Evolutionary conservation across 2,329 filamentous ascomycete species (phyloP), one percentile per base, ranked within the genome.

Genomic region (Verticillium nubilum): DNA sequence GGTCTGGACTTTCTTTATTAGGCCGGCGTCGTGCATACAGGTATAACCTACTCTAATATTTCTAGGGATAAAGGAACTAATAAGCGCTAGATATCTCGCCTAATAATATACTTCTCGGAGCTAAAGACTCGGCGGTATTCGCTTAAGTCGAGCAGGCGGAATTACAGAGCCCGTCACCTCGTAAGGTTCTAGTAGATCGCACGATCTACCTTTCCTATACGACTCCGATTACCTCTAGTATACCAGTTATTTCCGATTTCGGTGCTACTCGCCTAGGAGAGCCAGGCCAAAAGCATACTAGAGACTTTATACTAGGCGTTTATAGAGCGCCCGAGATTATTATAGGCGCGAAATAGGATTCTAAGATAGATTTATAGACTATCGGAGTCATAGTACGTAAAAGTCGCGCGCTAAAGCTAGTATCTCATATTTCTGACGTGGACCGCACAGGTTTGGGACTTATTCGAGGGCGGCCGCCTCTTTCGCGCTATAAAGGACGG

Each of bases 271-370:
- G 62, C 23, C 57, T 69, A 15, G 67, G 69, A 17, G 62, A 69
- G 3, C 33, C 33, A 5, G 33, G 33, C 10, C 59, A 67, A 5
- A 64, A 29, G 23, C 62, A 68, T 58, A 19, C n/a, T 10, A 68
- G 68, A 5, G 65, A 70, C 57, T 66, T 72, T 25, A 72, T 73
- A 68, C 72, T 70, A 2, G 65, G 63, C 27, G 57, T 72, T 13
- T 74, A 74, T 59, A 62, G 72, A 37, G 71, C 70, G 3, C 72
- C 71, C 15, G 72, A 74, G 59, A 65, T 74, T 2, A 69, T 74
- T 17, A 31, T 74, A 12, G 68, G 67, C 17, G 69, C 73, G 62
- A 63, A 71, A 27, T 74, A 72, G 72, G 63, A 64, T n/a, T 67
- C 66, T 27, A 71, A 70, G 61, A 65, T 74, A 29, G 72, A 73